These are phyloP conservation scores for Aspergillus ochraceus DNA, from an alignment of 2,329 filamentous ascomycete genomes.

Conservation along the genomic window DNA sequence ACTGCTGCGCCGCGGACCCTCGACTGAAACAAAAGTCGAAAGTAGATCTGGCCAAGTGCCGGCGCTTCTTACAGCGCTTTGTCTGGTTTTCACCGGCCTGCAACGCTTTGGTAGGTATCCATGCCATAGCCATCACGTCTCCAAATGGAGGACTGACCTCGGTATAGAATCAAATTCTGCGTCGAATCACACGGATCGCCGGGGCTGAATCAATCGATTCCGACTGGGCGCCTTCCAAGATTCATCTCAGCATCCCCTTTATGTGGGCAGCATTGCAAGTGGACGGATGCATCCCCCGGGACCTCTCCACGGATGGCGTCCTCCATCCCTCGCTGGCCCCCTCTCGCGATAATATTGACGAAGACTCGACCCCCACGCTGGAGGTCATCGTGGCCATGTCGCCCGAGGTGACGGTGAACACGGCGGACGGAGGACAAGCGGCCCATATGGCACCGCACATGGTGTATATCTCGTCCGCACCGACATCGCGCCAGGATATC, in stretches of 20 bases:
- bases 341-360: slow-evolving; percentile 34
- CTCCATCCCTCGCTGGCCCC: slow-evolving; percentile 45
- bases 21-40: slow-evolving; percentile 54
- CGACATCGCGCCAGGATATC: slow-evolving; percentile 1
- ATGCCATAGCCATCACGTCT: background rate
- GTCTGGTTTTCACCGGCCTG: slow-evolving; percentile 51
- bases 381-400: slow-evolving; percentile 55
- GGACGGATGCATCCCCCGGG: slow-evolving; percentile 41
- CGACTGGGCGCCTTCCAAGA: slow-evolving; percentile 55
- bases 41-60: slow-evolving; percentile 53
- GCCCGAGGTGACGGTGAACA: slow-evolving; percentile 54
- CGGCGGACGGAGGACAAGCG: slow-evolving; percentile 53
- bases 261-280: slow-evolving; percentile 57
- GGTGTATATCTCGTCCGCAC: slow-evolving; percentile 6
- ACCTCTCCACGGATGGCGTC: slow-evolving; percentile 40
- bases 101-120: slow-evolving; percentile 42
- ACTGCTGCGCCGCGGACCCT: slow-evolving; percentile 52
- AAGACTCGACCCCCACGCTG: slow-evolving; percentile 39
- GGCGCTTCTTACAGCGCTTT: slow-evolving; percentile 51
- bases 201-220: slow-evolving; percentile 50
- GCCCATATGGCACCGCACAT: slow-evolving; percentile 41
- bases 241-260: slow-evolving; percentile 53
- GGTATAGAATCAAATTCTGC: slow-evolving; percentile 48
- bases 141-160: slow-evolving; percentile 7
- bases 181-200: slow-evolving; percentile 52